These are phyloP conservation scores for Capsicum chinense DNA, from an alignment of 257 asterid genomes.

Conservation along the genomic window DNA sequence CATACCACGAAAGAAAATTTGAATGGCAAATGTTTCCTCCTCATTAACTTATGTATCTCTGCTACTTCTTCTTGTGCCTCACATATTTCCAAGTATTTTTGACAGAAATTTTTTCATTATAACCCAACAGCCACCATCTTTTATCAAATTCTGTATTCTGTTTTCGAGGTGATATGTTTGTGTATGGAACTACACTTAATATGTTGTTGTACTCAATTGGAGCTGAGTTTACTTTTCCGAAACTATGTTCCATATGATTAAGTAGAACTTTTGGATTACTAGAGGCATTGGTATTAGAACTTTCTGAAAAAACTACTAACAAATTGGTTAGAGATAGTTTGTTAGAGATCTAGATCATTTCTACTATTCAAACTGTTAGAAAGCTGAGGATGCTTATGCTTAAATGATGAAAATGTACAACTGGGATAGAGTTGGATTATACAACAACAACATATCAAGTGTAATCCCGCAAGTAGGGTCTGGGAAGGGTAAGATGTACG, in stretches of 20 bases:
- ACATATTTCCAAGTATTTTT: too few relatives aligned
- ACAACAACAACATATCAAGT: neutral
- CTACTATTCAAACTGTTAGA: neutral
- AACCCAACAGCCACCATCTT: too few relatives aligned
- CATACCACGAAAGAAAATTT: too few relatives aligned
- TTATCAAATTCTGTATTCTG: too few relatives aligned
- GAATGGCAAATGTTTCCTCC: too few relatives aligned
- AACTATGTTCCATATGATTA: constrained; percentile 12
- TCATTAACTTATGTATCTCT: too few relatives aligned
- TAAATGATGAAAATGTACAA: neutral
- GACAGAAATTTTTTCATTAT: too few relatives aligned
- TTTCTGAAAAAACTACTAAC: neutral
- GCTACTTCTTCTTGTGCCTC: too few relatives aligned
- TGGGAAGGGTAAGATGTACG: too few relatives aligned
- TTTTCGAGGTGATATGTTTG: too few relatives aligned
- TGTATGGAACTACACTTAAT: too few relatives aligned
- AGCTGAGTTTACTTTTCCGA: neutral
- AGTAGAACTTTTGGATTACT: neutral
- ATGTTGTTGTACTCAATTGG: neutral
- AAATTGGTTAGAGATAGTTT: neutral
- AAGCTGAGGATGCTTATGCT: neutral
- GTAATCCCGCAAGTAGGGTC: too few relatives aligned
- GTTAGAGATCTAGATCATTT: constrained; percentile 10
- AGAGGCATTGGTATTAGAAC: neutral
- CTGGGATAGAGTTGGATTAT: neutral